Percentiles rank a stretch among this genome's conserved stretches.
Conservation (phyloP, 768 basidiomycete species). For the Hirschioporus abietinus region DNA sequence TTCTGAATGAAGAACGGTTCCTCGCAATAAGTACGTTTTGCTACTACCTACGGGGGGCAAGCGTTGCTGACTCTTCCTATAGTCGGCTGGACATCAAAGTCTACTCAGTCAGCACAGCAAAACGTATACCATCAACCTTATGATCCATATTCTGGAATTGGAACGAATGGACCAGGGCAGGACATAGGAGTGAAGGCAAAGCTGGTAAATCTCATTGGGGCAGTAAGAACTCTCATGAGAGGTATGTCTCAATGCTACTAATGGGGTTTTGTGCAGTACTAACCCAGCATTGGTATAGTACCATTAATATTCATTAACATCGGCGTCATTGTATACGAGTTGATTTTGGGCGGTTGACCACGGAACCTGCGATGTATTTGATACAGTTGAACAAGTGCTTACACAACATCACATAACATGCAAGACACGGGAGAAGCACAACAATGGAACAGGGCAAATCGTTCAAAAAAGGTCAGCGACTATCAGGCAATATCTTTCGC, state of each 20-base stretch:
- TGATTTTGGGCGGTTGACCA: constrained; percentile 54
- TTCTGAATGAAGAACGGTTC: constrained; percentile 95
- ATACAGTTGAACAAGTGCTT: not conserved
- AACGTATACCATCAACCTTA: constrained; percentile 58
- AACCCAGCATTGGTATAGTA: constrained; percentile 45
- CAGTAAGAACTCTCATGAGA: constrained; percentile 94
- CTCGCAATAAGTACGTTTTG: constrained; percentile 74
- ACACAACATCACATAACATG: no score
- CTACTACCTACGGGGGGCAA: constrained; percentile 7
- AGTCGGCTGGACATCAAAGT: constrained; percentile 89
- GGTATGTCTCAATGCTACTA: constrained; percentile 54
- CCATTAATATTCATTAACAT: constrained; percentile 87
- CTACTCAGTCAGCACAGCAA: constrained; percentile 48
- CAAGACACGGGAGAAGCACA: no score
- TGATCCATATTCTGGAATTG: constrained; percentile 54
- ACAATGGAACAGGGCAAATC: no score
- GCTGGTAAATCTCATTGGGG: constrained; percentile 88
- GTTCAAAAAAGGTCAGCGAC: not conserved
- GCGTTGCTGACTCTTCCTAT: constrained; percentile 9
- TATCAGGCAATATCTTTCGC: constrained; percentile 18
- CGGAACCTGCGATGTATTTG: not conserved
- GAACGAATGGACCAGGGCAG: constrained; percentile 36
- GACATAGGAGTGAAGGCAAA: constrained; percentile 78
- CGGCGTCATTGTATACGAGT: constrained; percentile 80
- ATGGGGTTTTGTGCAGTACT: constrained; percentile 9